phyloP scores from a whole-genome alignment of 345 rosid species.

The Fremontodendron californicum region DNA sequence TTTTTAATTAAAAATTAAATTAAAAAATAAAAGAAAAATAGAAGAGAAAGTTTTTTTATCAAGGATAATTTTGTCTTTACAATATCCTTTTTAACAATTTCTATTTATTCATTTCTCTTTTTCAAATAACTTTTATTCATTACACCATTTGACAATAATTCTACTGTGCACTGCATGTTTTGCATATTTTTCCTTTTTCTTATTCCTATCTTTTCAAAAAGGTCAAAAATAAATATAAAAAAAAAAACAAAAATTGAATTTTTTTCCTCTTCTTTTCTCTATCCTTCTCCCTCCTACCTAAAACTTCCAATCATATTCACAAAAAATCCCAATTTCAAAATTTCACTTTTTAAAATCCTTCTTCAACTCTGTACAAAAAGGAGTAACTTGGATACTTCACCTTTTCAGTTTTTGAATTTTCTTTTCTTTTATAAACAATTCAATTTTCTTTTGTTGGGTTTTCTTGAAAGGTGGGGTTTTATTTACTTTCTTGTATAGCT shows the following conservation, averaged over 20 bases:
- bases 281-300: not conserved
- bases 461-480: constrained; percentile 25
- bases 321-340: not conserved
- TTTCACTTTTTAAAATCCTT: not conserved
- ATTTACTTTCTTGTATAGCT: constrained; percentile 20
- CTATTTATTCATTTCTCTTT: no score
- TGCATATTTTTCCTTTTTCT: no score
- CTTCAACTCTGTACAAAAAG: not conserved
- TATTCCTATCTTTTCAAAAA: constrained; percentile 5
- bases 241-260: not conserved
- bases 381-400: constrained; percentile 8
- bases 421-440: not conserved
- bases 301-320: not conserved
- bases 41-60: no score
- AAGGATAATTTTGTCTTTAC: no score
- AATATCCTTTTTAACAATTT: no score
- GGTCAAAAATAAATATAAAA: not conserved
- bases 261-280: not conserved
- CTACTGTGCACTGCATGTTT: no score
- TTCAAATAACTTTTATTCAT: no score
- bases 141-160: no score
- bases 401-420: constrained; percentile 8
- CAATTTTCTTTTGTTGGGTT: not conserved
- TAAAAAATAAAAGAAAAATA: no score
- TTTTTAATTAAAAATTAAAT: no score